phyloP scores from a whole-genome alignment of 169 alveolate genomes.

The Blepharisma undulans region DNA sequence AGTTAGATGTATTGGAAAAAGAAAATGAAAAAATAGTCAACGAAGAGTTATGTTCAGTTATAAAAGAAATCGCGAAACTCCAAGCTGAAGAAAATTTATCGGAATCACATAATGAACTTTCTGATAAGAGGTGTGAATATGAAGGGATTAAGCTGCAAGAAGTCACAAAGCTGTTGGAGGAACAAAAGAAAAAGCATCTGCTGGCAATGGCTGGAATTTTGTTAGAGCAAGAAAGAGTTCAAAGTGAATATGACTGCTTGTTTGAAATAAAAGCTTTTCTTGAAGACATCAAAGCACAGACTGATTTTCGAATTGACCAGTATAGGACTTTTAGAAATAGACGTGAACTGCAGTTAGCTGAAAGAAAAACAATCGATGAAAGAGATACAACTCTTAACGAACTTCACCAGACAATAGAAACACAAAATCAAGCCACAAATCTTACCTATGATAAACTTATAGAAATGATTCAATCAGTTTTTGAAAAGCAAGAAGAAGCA shows the following conservation, averaged over 20 bases:
- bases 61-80: not conserved
- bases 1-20: not conserved
- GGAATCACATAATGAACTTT: not conserved
- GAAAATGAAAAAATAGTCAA: not conserved
- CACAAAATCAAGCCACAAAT: not conserved
- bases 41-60: not conserved
- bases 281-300: not conserved
- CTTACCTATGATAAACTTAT: not conserved
- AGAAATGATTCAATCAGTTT: not conserved
- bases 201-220: not conserved
- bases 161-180: not conserved
- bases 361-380: not conserved
- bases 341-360: not conserved
- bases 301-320: not conserved
- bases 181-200: not conserved
- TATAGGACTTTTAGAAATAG: not conserved
- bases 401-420: not conserved
- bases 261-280: not conserved
- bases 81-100: not conserved
- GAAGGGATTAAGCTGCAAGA: not conserved
- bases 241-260: not conserved
- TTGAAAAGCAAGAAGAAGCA: not conserved
- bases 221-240: not conserved
- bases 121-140: not conserved
- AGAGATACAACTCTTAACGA: not conserved